These are phyloP conservation scores for Ricinus communis DNA, from an alignment of 345 rosid species.

Conservation along the genomic window DNA sequence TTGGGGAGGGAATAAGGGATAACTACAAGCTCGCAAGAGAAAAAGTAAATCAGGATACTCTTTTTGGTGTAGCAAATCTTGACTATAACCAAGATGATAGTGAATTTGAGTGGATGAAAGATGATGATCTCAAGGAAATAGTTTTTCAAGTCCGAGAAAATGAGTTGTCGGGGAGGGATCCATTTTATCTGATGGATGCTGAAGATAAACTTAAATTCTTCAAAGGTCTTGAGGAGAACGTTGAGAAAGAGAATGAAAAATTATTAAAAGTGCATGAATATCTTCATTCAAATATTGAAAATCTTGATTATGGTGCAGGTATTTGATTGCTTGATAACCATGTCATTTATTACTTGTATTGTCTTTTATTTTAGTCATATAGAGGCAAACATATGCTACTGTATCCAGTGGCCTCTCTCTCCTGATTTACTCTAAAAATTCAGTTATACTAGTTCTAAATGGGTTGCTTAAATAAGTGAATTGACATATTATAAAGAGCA, in stretches of 20 bases:
- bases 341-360: not conserved
- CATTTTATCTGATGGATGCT: conserved; percentile 69
- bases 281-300: conserved; percentile 85
- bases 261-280: conserved; percentile 63
- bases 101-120: conserved; percentile 91
- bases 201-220: conserved; percentile 74
- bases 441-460: conserved; percentile 2
- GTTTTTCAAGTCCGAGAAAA: conserved; percentile 89
- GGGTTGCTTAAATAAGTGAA: not conserved
- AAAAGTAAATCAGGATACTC: conserved; percentile 36
- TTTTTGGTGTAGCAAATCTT: conserved; percentile 44
- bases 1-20: conserved; percentile 73
- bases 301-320: conserved; percentile 95
- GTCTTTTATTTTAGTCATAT: not conserved
- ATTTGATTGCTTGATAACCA: conserved; percentile 15
- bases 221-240: conserved; percentile 79
- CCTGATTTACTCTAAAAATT: not conserved
- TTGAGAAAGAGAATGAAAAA: conserved; percentile 76
- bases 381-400: not conserved
- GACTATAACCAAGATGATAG: conserved; percentile 43
- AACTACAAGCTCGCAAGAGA: conserved; percentile 69
- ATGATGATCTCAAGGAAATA: conserved; percentile 68
- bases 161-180: conserved; percentile 81
- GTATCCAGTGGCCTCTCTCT: not conserved
- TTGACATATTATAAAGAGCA: not conserved